phyloP scores from a whole-genome alignment of 2,329 filamentous ascomycete species.

The Plectosphaerella sp. region DNA sequence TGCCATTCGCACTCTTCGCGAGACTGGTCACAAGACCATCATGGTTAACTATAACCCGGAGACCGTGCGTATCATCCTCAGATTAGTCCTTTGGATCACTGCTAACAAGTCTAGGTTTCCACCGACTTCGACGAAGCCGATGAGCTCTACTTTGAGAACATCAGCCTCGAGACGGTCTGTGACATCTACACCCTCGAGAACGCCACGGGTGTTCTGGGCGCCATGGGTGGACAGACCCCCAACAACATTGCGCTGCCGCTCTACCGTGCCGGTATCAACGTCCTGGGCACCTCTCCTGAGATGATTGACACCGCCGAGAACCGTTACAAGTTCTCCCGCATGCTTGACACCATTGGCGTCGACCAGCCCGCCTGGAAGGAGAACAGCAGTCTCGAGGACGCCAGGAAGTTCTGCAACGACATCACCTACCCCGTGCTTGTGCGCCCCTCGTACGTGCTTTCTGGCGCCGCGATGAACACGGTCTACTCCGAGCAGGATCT shows the following conservation, averaged over 20 bases:
- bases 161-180: conserved; percentile 82
- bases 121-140: conserved; percentile 96
- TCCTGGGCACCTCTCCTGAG: conserved; percentile 92
- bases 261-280: conserved; percentile 83
- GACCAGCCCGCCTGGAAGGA: conserved; percentile 99
- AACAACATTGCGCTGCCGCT: conserved; percentile 96
- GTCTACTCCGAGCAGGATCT: conserved; percentile 95
- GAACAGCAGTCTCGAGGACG: conserved; percentile 89
- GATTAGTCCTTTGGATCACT: too few relatives aligned
- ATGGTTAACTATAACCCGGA: conserved; percentile 92
- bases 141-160: conserved; percentile 92
- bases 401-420: conserved; percentile 77
- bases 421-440: conserved; percentile 94
- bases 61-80: conserved; percentile 51
- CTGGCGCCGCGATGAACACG: conserved; percentile 98
- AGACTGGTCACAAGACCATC: conserved; percentile 83
- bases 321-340: conserved; percentile 96
- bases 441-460: conserved; percentile 92
- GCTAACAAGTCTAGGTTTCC: conserved; percentile 10
- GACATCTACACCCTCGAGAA: conserved; percentile 90
- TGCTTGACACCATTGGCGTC: conserved; percentile 90
- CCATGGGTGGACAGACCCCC: conserved; percentile 95
- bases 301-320: conserved; percentile 99
- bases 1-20: conserved; percentile 83
- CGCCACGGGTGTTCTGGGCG: conserved; percentile 80